These are phyloP conservation scores for Myxozyma melibiosi DNA, from an alignment of 805 yeast genomes.

Conservation along the genomic window DNA sequence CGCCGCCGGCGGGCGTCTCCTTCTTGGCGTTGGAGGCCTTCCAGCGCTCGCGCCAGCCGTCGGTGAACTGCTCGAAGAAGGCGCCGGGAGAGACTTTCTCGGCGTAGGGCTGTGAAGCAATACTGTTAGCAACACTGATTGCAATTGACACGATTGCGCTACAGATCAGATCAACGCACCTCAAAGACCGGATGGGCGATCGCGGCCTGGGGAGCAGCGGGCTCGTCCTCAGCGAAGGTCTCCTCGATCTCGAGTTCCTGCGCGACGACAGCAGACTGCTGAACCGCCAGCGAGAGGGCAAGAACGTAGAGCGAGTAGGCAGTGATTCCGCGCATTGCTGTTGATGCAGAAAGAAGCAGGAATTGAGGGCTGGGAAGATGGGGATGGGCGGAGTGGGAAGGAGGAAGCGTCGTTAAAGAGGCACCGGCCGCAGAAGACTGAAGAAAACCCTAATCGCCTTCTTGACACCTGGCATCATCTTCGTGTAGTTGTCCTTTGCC, in stretches of 20 bases:
- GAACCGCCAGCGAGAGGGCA: slow-evolving; percentile 14
- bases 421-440: no score
- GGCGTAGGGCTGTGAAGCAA: slow-evolving; percentile 11
- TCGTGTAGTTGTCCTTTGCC: no score
- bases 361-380: background rate
- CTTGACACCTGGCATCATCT: slow-evolving; percentile 13
- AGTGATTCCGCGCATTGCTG: slow-evolving; percentile 25
- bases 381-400: background rate
- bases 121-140: background rate
- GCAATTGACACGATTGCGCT: background rate
- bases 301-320: slow-evolving; percentile 20
- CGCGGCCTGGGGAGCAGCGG: background rate
- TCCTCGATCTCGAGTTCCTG: slow-evolving; percentile 26
- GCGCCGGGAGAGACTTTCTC: slow-evolving; percentile 8
- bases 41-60: slow-evolving; percentile 50
- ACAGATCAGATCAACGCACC: slow-evolving; percentile 1
- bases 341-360: no score
- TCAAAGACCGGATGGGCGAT: slow-evolving; percentile 18
- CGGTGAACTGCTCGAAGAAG: slow-evolving; percentile 52
- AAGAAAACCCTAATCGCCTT: background rate
- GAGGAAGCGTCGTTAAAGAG: background rate
- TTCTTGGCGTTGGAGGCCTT: slow-evolving; percentile 54
- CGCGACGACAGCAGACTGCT: slow-evolving; percentile 9
- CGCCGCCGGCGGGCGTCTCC: slow-evolving; percentile 43
- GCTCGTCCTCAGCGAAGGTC: slow-evolving; percentile 6